phyloP scores from a whole-genome alignment of 768 basidiomycete species.

The Kwoniella europaea region DNA sequence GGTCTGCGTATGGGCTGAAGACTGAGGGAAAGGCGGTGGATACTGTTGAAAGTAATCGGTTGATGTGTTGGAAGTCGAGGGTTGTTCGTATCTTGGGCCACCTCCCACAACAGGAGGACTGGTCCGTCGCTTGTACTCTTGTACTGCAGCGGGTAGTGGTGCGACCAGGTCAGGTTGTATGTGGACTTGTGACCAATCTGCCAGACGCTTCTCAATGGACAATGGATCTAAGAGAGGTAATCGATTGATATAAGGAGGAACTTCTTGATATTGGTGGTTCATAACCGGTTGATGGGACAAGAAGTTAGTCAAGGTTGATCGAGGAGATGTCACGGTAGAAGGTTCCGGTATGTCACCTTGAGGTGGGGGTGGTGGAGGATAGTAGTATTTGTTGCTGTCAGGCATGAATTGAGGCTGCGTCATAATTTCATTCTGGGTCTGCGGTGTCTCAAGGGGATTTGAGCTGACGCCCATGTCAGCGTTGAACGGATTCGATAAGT shows the following conservation, averaged over 20 bases:
- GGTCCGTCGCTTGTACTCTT: constrained; percentile 6
- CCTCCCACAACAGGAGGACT: background rate
- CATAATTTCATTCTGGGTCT: background rate
- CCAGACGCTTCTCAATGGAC: constrained; percentile 25
- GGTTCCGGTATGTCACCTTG: background rate
- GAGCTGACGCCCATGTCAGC: background rate
- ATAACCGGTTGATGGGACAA: background rate
- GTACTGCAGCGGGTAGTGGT: constrained; percentile 20
- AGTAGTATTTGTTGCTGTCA: background rate
- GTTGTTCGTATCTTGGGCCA: background rate
- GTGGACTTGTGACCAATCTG: constrained; percentile 26
- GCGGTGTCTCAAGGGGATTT: background rate
- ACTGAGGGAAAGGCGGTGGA: background rate
- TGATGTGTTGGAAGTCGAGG: background rate
- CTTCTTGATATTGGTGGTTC: background rate
- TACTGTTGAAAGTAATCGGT: background rate
- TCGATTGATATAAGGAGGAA: constrained; percentile 1
- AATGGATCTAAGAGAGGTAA: constrained; percentile 12
- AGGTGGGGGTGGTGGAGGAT: constrained; percentile 6
- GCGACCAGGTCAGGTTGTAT: constrained; percentile 42
- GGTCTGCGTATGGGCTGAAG: background rate
- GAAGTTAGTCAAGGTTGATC: background rate
- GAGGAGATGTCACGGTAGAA: background rate
- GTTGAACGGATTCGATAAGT: background rate
- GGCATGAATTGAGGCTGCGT: constrained; percentile 7